Conservation (phyloP, 2,329 filamentous ascomycete species). For the Drechslera avenae region DNA sequence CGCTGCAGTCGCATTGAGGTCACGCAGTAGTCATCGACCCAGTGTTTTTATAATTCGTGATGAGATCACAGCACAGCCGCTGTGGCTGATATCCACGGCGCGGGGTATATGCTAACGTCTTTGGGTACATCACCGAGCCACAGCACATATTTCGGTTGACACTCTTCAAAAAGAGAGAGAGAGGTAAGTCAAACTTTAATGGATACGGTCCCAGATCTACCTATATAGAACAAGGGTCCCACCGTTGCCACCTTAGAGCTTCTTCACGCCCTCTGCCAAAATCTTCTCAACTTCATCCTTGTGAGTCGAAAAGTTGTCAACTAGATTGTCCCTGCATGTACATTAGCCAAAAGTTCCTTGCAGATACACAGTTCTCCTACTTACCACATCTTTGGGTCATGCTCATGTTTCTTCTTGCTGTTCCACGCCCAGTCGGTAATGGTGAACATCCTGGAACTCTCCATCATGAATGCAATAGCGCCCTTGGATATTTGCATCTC, state of each 20-base stretch:
- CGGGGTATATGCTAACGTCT: conserved; percentile 6
- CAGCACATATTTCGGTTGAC: too few relatives aligned
- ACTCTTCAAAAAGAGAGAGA: too few relatives aligned
- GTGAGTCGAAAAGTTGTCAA: conserved; percentile 59
- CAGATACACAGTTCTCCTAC: background rate
- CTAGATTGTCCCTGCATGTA: conserved; percentile 50
- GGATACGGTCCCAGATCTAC: too few relatives aligned
- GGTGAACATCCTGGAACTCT: conserved; percentile 51
- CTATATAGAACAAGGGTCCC: too few relatives aligned
- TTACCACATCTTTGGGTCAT: conserved; percentile 55
- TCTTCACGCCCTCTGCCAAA: conserved; percentile 43
- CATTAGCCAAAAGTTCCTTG: conserved; percentile 3
- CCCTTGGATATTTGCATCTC: conserved; percentile 52
- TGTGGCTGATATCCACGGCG: conserved; percentile 13
- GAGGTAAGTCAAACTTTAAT: too few relatives aligned
- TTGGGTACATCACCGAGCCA: background rate
- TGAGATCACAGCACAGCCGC: conserved; percentile 15
- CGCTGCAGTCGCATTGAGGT: conserved; percentile 10
- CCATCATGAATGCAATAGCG: conserved; percentile 70
- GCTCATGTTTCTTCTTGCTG: conserved; percentile 54
- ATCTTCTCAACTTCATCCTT: conserved; percentile 55
- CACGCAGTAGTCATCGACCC: conserved; percentile 11
- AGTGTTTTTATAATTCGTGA: conserved; percentile 7
- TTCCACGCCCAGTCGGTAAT: conserved; percentile 47
- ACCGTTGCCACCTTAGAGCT: too few relatives aligned